phyloP scores from a whole-genome alignment of 768 basidiomycete genomes.

The Basidioascus undulatus region DNA sequence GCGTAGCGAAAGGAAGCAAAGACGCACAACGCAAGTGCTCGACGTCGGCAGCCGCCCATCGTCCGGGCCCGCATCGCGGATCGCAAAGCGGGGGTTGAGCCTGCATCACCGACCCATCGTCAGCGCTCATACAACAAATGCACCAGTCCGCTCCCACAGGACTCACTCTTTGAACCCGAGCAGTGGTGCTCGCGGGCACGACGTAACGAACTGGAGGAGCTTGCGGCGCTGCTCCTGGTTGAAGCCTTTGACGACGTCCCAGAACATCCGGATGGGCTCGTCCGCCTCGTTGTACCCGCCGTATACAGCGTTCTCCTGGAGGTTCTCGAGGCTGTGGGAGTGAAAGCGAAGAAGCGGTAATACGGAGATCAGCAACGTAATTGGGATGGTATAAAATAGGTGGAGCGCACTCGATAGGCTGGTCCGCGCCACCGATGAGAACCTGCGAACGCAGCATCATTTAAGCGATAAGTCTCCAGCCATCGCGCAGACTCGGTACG shows the following conservation, averaged over 20 bases:
- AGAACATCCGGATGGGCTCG: constrained; percentile 50
- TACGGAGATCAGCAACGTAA: background rate
- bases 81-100: constrained; percentile 68
- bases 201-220: constrained; percentile 68
- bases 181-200: constrained; percentile 22
- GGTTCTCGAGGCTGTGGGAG: constrained; percentile 32
- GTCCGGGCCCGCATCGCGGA: constrained; percentile 56
- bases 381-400: background rate
- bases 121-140: constrained; percentile 8
- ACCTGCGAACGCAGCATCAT: too few relatives aligned
- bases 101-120: constrained; percentile 17
- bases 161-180: constrained; percentile 69
- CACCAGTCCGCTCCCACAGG: background rate
- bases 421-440: constrained; percentile 64
- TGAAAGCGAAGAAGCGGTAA: background rate
- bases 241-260: constrained; percentile 63
- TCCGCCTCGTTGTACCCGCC: constrained; percentile 49
- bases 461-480: too few relatives aligned
- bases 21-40: constrained; percentile 82
- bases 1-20: too few relatives aligned
- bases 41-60: constrained; percentile 43
- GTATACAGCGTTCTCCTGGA: constrained; percentile 51
- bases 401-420: constrained; percentile 34
- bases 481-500: too few relatives aligned
- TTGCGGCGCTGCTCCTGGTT: constrained; percentile 52